Base-by-base conservation (phyloP, 345 rosid species). In the Gossypium sturtianum region DNA sequence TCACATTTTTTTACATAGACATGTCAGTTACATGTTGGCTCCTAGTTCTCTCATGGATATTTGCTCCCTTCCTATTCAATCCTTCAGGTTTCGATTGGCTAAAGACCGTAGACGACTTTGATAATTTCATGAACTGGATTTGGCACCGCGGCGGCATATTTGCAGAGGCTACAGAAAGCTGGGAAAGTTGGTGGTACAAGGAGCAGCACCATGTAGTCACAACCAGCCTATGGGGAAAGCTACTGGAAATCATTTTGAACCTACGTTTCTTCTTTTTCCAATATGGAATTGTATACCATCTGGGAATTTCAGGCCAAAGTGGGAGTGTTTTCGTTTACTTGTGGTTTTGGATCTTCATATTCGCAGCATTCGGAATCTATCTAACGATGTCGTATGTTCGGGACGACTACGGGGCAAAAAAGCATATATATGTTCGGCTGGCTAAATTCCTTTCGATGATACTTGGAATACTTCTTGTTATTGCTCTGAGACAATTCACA, bases 161-260 rank as follows among this genome's bases (percentile, higher is more conserved):
- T 60, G 47, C 89, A 53, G 82, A 79, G 69, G 89, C 95, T 0
- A 89, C 88, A 43, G 80, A 88, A 73, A 89, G 97, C 83, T 93
- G 98, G 98, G 98, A 93, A 81, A 82, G 84, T 51, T 93, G 98
- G 98, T 93, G 97, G 97, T 84, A 88, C 0, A 95, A 89, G 77
- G 98, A 93, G 75, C 97, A 93, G 44, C 85, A 86, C 78, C 97
- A 93, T 83, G 83, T 93, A 78, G 83, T 89, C 73, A 86, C 82
- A 22, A 89, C 98, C 0, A 93, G 95, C 27, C 53, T 52, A 27
- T 70, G 84, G 87, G 98, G 98, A 68, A 83, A 78, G 85, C 70
- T 88, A 20, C 72, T 88, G 74, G 98, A 93, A 89, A 80, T 93
- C 62, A 84, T 91, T 69, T 82, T 93, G 62, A 93, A 88, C 78